Conservation (phyloP, 2,329 filamentous ascomycete genomes). For the Fusarium haematococcum region DNA sequence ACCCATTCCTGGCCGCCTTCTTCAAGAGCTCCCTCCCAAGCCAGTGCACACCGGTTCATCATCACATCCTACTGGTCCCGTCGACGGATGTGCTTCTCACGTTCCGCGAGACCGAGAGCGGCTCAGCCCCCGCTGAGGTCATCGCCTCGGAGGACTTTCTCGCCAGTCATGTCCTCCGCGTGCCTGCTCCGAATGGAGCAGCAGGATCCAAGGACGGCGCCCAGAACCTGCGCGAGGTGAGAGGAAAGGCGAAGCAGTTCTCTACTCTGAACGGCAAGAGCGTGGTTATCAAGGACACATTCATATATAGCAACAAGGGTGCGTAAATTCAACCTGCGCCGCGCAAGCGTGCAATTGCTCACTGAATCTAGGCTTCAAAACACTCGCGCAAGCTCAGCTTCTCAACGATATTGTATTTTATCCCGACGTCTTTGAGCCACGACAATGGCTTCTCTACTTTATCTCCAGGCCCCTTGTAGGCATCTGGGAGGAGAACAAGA, state of each 20-base stretch:
- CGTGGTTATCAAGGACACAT: slow-evolving; percentile 92
- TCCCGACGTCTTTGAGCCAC: slow-evolving; percentile 86
- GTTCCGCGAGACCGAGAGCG: slow-evolving; percentile 87
- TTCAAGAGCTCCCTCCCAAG: slow-evolving; percentile 93
- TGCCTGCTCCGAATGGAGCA: slow-evolving; percentile 68
- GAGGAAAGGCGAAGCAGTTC: slow-evolving; percentile 94
- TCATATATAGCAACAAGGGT: slow-evolving; percentile 98
- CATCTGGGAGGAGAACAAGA: slow-evolving; percentile 79
- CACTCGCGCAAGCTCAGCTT: slow-evolving; percentile 87
- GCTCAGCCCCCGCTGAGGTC: slow-evolving; percentile 80
- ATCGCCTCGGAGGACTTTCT: slow-evolving; percentile 94
- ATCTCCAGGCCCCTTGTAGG: slow-evolving; percentile 91
- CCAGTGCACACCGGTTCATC: slow-evolving; percentile 91
- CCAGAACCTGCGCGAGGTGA: slow-evolving; percentile 82
- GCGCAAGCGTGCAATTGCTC: slow-evolving; percentile 36
- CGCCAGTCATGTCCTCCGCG: slow-evolving; percentile 93
- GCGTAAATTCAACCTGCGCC: slow-evolving; percentile 19
- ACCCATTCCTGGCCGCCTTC: slow-evolving; percentile 98
- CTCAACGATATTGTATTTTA: slow-evolving; percentile 89
- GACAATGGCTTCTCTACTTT: slow-evolving; percentile 97
- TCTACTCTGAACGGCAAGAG: slow-evolving; percentile 92
- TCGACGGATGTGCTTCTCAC: slow-evolving; percentile 92
- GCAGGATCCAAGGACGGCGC: slow-evolving; percentile 66
- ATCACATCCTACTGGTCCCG: slow-evolving; percentile 94
- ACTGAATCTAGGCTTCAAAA: slow-evolving; percentile 80